Conservation (phyloP, 768 basidiomycete genomes). For the Kwoniella pini region DNA sequence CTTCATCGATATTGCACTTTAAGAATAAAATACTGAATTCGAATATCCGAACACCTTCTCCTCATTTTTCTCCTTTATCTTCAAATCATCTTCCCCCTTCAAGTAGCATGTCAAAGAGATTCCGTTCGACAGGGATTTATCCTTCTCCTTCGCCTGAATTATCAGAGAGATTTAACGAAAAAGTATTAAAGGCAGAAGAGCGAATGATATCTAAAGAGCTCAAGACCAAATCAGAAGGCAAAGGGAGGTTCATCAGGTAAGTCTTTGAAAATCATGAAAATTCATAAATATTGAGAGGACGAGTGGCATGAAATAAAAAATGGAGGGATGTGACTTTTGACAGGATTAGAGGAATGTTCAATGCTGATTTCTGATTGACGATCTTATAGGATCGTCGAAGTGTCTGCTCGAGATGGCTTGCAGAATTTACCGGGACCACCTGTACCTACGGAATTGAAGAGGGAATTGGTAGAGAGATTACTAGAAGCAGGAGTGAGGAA, state of each 20-base stretch:
- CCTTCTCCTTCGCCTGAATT: constrained; percentile 12
- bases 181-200: constrained; percentile 10
- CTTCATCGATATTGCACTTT: not conserved
- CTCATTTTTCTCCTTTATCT: not conserved
- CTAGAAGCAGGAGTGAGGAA: constrained; percentile 66
- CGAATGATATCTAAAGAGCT: constrained; percentile 19
- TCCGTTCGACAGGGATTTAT: not conserved
- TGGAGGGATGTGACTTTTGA: no score
- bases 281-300: no score
- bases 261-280: no score
- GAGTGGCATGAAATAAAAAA: no score
- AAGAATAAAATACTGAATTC: no score
- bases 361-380: no score
- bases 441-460: constrained; percentile 72
- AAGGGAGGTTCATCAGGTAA: constrained; percentile 15
- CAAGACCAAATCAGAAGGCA: constrained; percentile 6
- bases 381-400: constrained; percentile 69
- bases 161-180: constrained; percentile 5
- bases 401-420: constrained; percentile 85
- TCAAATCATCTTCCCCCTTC: not conserved
- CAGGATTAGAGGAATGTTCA: no score
- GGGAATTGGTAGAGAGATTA: constrained; percentile 75
- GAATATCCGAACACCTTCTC: not conserved
- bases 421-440: constrained; percentile 76
- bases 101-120: constrained; percentile 3